Evolutionary conservation across 441 rosid genomes (phyloP), one percentile per base, ranked within the genome.

Genomic region (Erysimum cheiri): DNA sequence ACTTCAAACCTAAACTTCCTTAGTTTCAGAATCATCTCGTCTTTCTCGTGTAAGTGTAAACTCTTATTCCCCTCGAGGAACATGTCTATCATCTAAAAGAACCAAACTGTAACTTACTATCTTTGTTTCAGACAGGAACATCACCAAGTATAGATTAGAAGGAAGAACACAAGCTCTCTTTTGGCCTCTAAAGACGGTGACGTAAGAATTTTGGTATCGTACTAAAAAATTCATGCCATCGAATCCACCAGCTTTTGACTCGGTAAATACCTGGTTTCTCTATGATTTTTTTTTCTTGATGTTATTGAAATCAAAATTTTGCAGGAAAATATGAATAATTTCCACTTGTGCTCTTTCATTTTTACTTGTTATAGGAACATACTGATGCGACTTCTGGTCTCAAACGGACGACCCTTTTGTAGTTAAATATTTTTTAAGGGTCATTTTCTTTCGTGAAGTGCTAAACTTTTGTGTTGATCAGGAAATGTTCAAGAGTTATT

Each of bases 1-100:
- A 71, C 24, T 70, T 87, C 77, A 87, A 81, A 82, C 66, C 85
- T 54, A 87, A 78, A 74, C 78, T 81, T 82, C 66, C 65, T 13
- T 44, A 64, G 70, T 39, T 36, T 52, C 49, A 41, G 39, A 69
- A 57, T 63, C 55, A 47, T 39, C 44, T 36, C 8, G 36, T 67
- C 53, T 14, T 28, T 74, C 64, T 75, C 19, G 52, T 62, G 78
- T 62, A 74, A 68, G 78, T 60, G 29, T 54, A 7, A 36, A 37
- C 53, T 74, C 64, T 54, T 54, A 22, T 17, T 9, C 57, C 17
- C 40, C 39, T 33, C 2, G 22, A 65, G 50, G 26, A 60, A 53
- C 57, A 41, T 43, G 22, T 50, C 9, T 49, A 43, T 31, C 64
- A 35, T 53, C 52, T 59, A 33, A 37, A 56, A 28, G 33, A 64